Conservation (phyloP, 768 basidiomycete species). For the Suillus discolor region DNA sequence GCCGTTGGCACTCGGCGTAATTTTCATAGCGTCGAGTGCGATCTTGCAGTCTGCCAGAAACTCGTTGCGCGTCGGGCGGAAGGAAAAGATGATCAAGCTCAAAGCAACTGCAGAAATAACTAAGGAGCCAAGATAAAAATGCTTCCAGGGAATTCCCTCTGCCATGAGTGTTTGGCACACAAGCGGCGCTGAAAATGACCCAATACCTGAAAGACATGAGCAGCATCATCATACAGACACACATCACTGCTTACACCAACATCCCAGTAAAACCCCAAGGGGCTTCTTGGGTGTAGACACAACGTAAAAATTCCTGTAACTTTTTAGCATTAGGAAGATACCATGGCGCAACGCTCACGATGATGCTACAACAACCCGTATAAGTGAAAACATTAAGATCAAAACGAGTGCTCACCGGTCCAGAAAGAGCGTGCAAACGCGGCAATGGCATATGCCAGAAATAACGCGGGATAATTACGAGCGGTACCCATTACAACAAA, state of each 20-base stretch:
- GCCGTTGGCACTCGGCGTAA: conserved; percentile 17
- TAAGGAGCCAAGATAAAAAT: conserved; percentile 60
- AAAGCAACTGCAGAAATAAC: conserved; percentile 48
- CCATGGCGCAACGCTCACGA: conserved; percentile 34
- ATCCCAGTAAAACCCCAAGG: conserved; percentile 50
- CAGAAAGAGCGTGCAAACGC: conserved; percentile 51
- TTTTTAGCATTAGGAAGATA: conserved; percentile 5
- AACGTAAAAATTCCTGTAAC: conserved; percentile 50
- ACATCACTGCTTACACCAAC: conserved; percentile 44
- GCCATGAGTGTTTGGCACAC: conserved; percentile 55
- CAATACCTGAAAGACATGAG: conserved; percentile 42
- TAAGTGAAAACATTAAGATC: background rate
- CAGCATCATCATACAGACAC: background rate
- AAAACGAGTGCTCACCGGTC: conserved; percentile 39
- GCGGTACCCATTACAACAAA: conserved; percentile 54
- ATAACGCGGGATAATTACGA: conserved; percentile 43
- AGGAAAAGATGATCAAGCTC: conserved; percentile 42
- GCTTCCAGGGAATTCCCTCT: conserved; percentile 50
- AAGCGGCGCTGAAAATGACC: conserved; percentile 55
- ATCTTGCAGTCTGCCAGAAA: conserved; percentile 38
- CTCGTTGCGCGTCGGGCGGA: conserved; percentile 48
- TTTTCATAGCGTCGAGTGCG: conserved; percentile 21
- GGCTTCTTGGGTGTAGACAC: conserved; percentile 41
- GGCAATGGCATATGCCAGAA: conserved; percentile 49
- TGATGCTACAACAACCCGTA: conserved; percentile 19